Percentiles rank a stretch among this genome's conserved stretches.
Conservation (phyloP, 2,329 filamentous ascomycete genomes). For the Pseudogymnoascus destructans region DNA sequence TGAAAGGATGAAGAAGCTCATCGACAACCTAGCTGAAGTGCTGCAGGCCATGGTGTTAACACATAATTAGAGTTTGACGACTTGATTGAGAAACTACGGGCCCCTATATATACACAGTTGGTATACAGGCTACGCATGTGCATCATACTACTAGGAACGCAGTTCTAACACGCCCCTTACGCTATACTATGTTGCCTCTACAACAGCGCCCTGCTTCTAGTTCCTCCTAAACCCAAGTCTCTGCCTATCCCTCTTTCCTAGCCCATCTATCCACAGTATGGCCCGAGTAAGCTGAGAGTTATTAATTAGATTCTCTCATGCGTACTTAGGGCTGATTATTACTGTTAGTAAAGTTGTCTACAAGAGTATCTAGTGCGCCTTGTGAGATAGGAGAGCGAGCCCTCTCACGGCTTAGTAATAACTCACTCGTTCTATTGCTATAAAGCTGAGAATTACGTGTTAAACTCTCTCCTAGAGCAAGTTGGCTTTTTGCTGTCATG, state of each 20-base stretch:
- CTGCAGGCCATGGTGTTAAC: neutral
- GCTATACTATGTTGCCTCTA: too few relatives aligned
- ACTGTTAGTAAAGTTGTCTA: neutral
- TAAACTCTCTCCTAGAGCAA: neutral
- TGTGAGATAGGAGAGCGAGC: neutral
- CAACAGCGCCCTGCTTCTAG: too few relatives aligned
- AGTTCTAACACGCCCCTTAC: too few relatives aligned
- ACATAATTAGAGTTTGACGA: too few relatives aligned
- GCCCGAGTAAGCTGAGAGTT: neutral
- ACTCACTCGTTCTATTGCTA: neutral
- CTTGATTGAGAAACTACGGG: too few relatives aligned
- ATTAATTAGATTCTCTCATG: neutral
- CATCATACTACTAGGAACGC: too few relatives aligned
- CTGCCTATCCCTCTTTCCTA: too few relatives aligned
- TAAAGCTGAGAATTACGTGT: neutral
- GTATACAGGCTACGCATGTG: too few relatives aligned
- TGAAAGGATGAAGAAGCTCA: neutral
- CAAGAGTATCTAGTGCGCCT: neutral
- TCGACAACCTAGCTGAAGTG: neutral
- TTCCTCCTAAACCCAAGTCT: too few relatives aligned
- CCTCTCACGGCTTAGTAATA: neutral
- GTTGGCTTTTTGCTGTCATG: neutral
- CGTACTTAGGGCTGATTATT: neutral
- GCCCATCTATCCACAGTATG: too few relatives aligned
- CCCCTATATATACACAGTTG: too few relatives aligned